These are phyloP conservation scores for Naegleria fowleri DNA, from an alignment of 208 protist species.

Conservation along the genomic window DNA sequence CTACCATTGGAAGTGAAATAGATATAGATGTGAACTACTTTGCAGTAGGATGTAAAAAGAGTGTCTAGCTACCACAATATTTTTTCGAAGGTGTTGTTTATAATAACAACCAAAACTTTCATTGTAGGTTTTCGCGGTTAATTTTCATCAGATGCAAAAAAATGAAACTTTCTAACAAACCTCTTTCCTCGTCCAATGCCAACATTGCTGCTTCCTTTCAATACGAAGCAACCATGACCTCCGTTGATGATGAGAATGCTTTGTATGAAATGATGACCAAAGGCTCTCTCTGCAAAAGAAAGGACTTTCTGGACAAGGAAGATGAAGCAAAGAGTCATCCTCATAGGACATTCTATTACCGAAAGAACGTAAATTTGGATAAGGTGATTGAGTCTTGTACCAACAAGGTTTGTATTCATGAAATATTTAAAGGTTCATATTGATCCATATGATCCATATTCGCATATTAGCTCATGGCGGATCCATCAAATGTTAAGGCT, in stretches of 20 bases:
- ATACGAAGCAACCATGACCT: no score
- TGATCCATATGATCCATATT: no score
- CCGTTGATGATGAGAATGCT: no score
- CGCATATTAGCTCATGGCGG: background rate
- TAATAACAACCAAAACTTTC: no score
- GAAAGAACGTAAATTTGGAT: slow-evolving; percentile 34
- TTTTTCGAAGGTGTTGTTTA: no score
- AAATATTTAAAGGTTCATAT: background rate
- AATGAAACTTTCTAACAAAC: no score
- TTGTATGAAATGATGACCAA: background rate
- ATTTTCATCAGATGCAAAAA: no score
- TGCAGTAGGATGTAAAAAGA: no score
- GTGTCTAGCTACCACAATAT: no score
- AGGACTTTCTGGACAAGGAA: slow-evolving; percentile 32
- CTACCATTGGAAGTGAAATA: background rate
- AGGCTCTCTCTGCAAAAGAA: slow-evolving; percentile 26
- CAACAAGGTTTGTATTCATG: slow-evolving; percentile 1
- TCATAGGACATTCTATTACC: slow-evolving; percentile 38
- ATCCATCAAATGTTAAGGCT: slow-evolving; percentile 55
- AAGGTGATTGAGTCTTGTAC: slow-evolving; percentile 36
- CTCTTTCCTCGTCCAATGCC: no score
- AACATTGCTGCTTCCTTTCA: no score
- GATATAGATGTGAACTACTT: background rate
- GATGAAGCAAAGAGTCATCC: slow-evolving; percentile 20
- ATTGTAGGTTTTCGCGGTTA: no score